Percentiles rank a stretch among this genome's conserved stretches.
Conservation (phyloP, 345 rosid species). For the Sisymbrium altissimum region DNA sequence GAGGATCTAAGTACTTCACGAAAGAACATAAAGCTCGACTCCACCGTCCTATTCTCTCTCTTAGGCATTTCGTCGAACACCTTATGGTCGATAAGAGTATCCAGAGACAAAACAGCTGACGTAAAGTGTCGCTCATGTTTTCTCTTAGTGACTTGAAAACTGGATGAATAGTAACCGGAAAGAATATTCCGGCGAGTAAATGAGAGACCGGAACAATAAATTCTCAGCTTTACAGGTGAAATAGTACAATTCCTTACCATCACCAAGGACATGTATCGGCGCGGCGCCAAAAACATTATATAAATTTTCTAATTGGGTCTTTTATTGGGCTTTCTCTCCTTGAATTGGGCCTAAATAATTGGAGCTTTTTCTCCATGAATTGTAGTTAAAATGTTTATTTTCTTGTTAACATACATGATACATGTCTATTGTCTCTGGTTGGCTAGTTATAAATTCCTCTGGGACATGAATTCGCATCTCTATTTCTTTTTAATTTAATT, state of each 20-base stretch:
- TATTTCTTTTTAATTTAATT: no score
- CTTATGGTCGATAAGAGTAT: conserved; percentile 15
- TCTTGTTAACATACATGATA: not conserved
- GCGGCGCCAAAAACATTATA: not conserved
- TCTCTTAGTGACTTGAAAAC: not conserved
- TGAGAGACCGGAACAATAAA: not conserved
- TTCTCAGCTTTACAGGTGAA: not conserved
- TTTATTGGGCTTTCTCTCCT: not conserved
- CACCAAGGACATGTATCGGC: conserved; percentile 9
- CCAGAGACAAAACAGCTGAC: conserved; percentile 3
- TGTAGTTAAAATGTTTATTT: not conserved
- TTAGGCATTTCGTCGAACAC: conserved; percentile 47
- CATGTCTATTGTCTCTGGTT: not conserved
- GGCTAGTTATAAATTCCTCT: not conserved
- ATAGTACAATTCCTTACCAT: conserved; percentile 7
- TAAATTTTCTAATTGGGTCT: not conserved
- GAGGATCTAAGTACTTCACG: conserved; percentile 36
- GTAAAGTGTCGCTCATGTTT: conserved; percentile 11
- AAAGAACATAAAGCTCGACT: conserved; percentile 20
- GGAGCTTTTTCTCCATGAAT: not conserved
- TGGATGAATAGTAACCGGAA: not conserved
- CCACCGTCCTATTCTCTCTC: conserved; percentile 20
- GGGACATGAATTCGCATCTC: no score
- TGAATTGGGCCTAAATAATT: not conserved
- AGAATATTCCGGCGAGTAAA: not conserved